Percentiles rank a stretch among this genome's conserved stretches.
Conservation (phyloP, 2,329 filamentous ascomycete species). For the Penicillium psychrosexuale region DNA sequence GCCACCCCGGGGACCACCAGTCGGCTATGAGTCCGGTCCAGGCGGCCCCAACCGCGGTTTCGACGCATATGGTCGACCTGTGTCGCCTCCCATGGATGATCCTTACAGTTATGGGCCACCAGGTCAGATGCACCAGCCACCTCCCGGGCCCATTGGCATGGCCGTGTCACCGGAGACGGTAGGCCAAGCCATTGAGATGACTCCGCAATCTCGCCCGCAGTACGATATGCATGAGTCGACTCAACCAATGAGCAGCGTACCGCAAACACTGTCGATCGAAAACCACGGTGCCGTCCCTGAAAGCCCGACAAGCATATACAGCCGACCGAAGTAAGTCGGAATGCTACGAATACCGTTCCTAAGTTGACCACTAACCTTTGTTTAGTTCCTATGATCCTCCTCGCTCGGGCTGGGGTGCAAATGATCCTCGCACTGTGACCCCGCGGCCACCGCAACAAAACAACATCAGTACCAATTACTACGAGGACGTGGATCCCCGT, state of each 20-base stretch:
- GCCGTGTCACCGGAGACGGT: constrained; percentile 41
- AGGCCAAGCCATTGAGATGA: constrained; percentile 76
- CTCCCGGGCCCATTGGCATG: constrained; percentile 36
- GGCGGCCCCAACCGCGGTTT: constrained; percentile 37
- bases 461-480: constrained; percentile 56
- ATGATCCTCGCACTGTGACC: constrained; percentile 16
- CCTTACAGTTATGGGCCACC: constrained; percentile 22
- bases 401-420: constrained; percentile 41
- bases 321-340: constrained; percentile 65
- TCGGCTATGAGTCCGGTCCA: constrained; percentile 45
- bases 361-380: constrained; percentile 14
- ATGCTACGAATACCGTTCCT: not conserved
- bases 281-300: constrained; percentile 37
- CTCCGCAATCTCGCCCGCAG: constrained; percentile 58
- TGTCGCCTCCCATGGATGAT: constrained; percentile 27
- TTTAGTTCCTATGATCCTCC: constrained; percentile 44
- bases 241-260: constrained; percentile 31
- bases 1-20: constrained; percentile 38
- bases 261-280: constrained; percentile 29
- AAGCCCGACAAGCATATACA: constrained; percentile 71
- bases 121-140: constrained; percentile 27
- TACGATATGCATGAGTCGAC: constrained; percentile 26
- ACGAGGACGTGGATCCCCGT: constrained; percentile 88
- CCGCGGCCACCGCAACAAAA: constrained; percentile 11
- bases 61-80: constrained; percentile 36